phyloP scores from a whole-genome alignment of 192 early-diverging fungal genomes.

The Rhizophagus prolifer region DNA sequence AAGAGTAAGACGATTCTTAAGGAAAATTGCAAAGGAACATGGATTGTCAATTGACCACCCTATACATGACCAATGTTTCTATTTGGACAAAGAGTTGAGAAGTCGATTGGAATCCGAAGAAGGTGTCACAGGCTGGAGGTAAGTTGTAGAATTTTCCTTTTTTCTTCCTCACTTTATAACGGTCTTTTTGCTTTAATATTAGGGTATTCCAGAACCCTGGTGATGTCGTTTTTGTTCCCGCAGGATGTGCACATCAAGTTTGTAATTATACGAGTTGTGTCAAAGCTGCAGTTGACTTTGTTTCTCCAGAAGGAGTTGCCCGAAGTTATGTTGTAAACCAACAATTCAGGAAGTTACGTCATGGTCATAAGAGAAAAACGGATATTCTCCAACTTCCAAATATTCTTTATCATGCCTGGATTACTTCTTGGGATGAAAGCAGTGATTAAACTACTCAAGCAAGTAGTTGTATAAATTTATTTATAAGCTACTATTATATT shows the following conservation, averaged over 20 bases:
- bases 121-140: conserved; percentile 46
- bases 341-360: conserved; percentile 49
- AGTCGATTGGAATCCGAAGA: conserved; percentile 38
- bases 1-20: conserved; percentile 43
- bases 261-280: conserved; percentile 64
- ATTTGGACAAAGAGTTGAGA: conserved; percentile 50
- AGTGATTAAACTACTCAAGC: not conserved
- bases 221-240: conserved; percentile 77
- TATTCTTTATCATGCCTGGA: conserved; percentile 44
- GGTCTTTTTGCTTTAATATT: not conserved
- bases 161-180: not conserved
- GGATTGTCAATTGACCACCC: conserved; percentile 42
- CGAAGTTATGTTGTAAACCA: conserved; percentile 44
- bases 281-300: conserved; percentile 73
- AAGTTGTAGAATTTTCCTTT: not conserved
- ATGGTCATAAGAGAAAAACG: conserved; percentile 35
- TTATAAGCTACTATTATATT: not conserved
- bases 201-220: conserved; percentile 66
- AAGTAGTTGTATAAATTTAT: not conserved
- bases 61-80: conserved; percentile 69
- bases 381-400: conserved; percentile 55
- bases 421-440: not conserved
- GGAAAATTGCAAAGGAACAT: conserved; percentile 21
- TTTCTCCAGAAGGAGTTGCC: conserved; percentile 59
- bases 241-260: conserved; percentile 76